phyloP scores from a whole-genome alignment of 805 yeast species.

The Nakazawaea siamensis region DNA sequence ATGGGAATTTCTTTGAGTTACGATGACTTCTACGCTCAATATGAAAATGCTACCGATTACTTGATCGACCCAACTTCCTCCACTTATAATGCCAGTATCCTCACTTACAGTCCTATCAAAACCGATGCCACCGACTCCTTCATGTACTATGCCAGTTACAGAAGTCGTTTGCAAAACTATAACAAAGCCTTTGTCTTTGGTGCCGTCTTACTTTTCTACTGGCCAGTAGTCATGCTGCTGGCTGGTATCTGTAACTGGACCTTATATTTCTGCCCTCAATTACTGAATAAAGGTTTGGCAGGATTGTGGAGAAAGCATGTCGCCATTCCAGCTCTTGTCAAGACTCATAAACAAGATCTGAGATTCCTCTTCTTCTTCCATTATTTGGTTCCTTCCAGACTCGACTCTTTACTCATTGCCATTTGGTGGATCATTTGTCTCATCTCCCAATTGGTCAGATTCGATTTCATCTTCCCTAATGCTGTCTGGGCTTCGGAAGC shows the following conservation, averaged over 20 bases:
- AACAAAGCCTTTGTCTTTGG: conserved; percentile 38
- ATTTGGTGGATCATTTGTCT: conserved; percentile 15
- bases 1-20: conserved; percentile 21
- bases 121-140: not conserved
- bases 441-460: conserved; percentile 21
- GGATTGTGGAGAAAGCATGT: conserved; percentile 19
- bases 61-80: conserved; percentile 22
- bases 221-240: conserved; percentile 35
- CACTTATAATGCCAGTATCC: conserved; percentile 22
- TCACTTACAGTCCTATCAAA: conserved; percentile 28
- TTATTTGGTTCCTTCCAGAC: conserved; percentile 42
- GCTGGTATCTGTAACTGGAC: conserved; percentile 35
- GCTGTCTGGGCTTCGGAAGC: conserved; percentile 1
- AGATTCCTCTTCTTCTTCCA: conserved; percentile 7
- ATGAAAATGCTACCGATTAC: conserved; percentile 28
- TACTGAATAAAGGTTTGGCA: conserved; percentile 12
- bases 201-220: conserved; percentile 36
- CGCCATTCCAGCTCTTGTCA: conserved; percentile 14
- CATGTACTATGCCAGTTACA: conserved; percentile 16
- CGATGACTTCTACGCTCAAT: conserved; percentile 26
- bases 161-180: conserved; percentile 24
- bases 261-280: conserved; percentile 28
- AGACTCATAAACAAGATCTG: not conserved
- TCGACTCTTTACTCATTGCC: conserved; percentile 36
- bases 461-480: conserved; percentile 8